These are phyloP conservation scores for Lonicera japonica DNA, from an alignment of 129 eudicot species.

Conservation along the genomic window DNA sequence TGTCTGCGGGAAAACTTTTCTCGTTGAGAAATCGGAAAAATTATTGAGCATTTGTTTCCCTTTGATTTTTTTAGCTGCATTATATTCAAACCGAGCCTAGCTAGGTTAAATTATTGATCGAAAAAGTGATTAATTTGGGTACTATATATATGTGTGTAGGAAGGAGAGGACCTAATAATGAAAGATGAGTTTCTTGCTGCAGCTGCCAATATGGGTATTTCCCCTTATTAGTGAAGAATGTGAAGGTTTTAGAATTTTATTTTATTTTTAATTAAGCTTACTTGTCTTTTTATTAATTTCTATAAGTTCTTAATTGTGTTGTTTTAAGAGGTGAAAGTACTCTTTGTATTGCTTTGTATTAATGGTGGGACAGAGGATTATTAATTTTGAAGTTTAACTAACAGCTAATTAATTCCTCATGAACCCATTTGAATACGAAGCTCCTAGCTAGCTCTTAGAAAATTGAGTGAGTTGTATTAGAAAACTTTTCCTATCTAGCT, in stretches of 20 bases:
- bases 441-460: too few relatives aligned
- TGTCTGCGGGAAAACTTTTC: too few relatives aligned
- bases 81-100: too few relatives aligned
- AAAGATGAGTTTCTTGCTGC: conserved; percentile 81
- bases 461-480: too few relatives aligned
- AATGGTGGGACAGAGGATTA: not conserved
- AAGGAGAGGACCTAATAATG: conserved; percentile 80
- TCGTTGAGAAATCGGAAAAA: too few relatives aligned
- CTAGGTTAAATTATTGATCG: too few relatives aligned
- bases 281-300: conserved; percentile 13
- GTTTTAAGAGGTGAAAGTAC: not conserved
- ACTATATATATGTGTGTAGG: conserved; percentile 35
- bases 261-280: not conserved
- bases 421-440: not conserved
- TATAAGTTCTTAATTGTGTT: conserved; percentile 18
- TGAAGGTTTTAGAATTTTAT: conserved; percentile 33
- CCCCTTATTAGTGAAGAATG: conserved; percentile 60
- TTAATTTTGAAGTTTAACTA: not conserved
- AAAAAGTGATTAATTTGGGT: not conserved
- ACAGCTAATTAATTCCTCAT: not conserved
- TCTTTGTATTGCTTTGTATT: not conserved
- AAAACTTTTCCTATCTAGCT: not conserved
- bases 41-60: too few relatives aligned
- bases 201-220: conserved; percentile 84
- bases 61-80: too few relatives aligned